Evolutionary conservation across 2,329 filamentous ascomycete genomes (phyloP).

Genomic region (Chrysosporium queenslandicum): DNA sequence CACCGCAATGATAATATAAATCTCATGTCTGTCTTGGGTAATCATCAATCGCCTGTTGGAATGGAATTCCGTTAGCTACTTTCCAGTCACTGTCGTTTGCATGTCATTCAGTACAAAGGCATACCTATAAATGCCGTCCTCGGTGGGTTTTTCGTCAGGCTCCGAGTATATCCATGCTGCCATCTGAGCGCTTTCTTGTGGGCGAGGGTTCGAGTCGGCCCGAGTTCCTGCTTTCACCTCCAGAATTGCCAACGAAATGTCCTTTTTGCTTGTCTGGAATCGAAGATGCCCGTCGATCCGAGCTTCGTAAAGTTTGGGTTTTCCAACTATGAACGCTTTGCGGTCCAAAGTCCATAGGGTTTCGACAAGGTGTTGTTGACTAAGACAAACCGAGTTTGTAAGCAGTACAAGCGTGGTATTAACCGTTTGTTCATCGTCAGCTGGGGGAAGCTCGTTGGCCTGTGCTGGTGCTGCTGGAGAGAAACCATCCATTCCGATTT

Average conservation of each 20-base stretch:
- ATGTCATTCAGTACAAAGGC: no score
- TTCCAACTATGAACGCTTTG: neutral
- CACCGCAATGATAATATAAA: neutral
- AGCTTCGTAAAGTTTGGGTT: neutral
- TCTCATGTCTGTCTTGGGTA: neutral
- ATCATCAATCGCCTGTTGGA: neutral
- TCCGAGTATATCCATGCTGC: conserved; percentile 9
- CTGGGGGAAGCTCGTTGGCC: neutral
- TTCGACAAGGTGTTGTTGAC: no score
- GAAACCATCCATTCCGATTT: no score
- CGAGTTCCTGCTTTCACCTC: neutral
- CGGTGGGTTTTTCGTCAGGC: neutral
- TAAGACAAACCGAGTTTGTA: no score
- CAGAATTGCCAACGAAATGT: neutral
- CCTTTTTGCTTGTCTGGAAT: neutral
- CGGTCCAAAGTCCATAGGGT: neutral
- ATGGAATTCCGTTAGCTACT: no score
- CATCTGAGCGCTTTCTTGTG: conserved; percentile 8
- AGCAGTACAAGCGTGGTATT: no score
- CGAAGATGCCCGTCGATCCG: neutral
- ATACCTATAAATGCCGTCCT: neutral
- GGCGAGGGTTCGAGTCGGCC: neutral
- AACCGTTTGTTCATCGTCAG: no score
- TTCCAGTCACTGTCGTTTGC: no score
- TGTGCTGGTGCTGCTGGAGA: neutral